These are phyloP conservation scores for Hymenoscyphus fraxineus DNA, from an alignment of 2,329 filamentous ascomycete genomes.

Conservation along the genomic window DNA sequence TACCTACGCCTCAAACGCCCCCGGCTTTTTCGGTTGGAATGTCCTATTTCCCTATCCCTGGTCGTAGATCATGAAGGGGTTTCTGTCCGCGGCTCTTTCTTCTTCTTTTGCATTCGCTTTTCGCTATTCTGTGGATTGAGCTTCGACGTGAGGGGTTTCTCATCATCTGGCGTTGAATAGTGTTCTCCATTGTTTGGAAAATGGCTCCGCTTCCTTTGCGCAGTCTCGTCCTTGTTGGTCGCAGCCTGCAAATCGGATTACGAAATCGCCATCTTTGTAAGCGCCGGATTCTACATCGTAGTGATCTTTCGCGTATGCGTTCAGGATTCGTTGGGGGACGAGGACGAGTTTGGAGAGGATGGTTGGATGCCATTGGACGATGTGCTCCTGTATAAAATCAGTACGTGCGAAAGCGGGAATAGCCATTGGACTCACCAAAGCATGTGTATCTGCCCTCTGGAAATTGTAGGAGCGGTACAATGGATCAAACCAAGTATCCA, in stretches of 20 bases:
- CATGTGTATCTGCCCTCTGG: slow-evolving; percentile 88
- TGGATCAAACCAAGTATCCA: slow-evolving; percentile 96
- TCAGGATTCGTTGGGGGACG: slow-evolving; percentile 80
- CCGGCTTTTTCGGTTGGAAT: slow-evolving; percentile 10
- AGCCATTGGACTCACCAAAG: slow-evolving; percentile 59
- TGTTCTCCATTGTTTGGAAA: slow-evolving; percentile 34
- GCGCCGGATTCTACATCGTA: slow-evolving; percentile 48
- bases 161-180: slow-evolving; percentile 29
- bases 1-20: slow-evolving; percentile 30
- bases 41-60: slow-evolving; percentile 19
- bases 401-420: slow-evolving; percentile 11
- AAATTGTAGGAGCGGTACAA: slow-evolving; percentile 94
- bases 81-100: slow-evolving; percentile 20
- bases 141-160: slow-evolving; percentile 13
- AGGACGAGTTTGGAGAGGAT: slow-evolving; percentile 86
- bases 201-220: slow-evolving; percentile 58
- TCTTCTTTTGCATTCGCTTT: slow-evolving; percentile 7
- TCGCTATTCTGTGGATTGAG: not conserved
- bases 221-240: slow-evolving; percentile 59
- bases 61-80: slow-evolving; percentile 29
- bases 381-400: slow-evolving; percentile 61
- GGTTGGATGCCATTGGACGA: slow-evolving; percentile 95
- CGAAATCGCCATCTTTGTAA: slow-evolving; percentile 81
- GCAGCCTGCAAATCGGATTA: slow-evolving; percentile 76
- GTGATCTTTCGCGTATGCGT: slow-evolving; percentile 61